These are phyloP conservation scores for Phlyctochytrium arcticum DNA, from an alignment of 192 early-diverging fungal genomes.

Conservation along the genomic window DNA sequence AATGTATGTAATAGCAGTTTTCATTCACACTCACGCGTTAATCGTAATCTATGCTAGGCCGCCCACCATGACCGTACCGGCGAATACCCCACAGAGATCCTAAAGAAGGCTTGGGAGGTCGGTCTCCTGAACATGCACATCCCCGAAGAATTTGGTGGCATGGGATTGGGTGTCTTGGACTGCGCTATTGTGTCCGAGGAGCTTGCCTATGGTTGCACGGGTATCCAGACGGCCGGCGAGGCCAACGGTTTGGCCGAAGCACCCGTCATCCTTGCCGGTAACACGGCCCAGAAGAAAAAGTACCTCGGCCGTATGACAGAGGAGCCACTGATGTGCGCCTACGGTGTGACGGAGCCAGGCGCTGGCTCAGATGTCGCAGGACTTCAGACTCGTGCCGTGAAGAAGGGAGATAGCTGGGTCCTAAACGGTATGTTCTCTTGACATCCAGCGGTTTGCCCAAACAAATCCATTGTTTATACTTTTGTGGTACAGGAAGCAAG, in stretches of 20 bases:
- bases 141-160: conserved; percentile 77
- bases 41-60: conserved; percentile 54
- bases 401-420: conserved; percentile 84
- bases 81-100: conserved; percentile 75
- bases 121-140: conserved; percentile 91
- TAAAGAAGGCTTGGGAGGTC: conserved; percentile 82
- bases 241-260: conserved; percentile 94
- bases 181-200: conserved; percentile 86
- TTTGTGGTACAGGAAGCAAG: conserved; percentile 69
- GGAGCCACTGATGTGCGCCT: conserved; percentile 91
- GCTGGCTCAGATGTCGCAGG: conserved; percentile 74
- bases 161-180: conserved; percentile 85
- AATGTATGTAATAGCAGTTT: too few relatives aligned
- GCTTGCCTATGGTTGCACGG: conserved; percentile 88
- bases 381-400: conserved; percentile 67
- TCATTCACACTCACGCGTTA: not conserved
- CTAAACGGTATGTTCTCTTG: conserved; percentile 76
- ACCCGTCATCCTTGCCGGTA: conserved; percentile 83
- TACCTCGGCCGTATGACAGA: conserved; percentile 96
- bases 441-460: too few relatives aligned
- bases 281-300: conserved; percentile 89
- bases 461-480: conserved; percentile 31
- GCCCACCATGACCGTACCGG: conserved; percentile 92
- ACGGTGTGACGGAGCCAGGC: conserved; percentile 65
- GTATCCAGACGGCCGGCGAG: conserved; percentile 95